A percentile compares a stretch with the other conserved stretches of the same genome.
Evolutionary conservation across 306 rosid species (phyloP).

Genomic region (Spatholobus suberectus): DNA sequence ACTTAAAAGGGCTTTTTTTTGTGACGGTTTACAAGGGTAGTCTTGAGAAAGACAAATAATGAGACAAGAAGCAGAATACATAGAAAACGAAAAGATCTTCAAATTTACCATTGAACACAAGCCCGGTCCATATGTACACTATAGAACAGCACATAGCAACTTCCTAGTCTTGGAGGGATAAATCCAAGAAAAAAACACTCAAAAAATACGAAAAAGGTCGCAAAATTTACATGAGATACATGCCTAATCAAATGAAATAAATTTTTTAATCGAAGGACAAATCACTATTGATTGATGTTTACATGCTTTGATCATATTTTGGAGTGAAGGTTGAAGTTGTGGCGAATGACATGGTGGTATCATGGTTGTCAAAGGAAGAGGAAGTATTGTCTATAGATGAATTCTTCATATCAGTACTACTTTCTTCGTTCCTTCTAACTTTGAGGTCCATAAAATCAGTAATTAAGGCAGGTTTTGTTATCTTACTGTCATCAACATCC

Average conservation of each 20-base stretch:
- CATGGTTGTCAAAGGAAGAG: slow-evolving; percentile 58
- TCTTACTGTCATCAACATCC: slow-evolving; percentile 48
- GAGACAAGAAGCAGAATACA: neutral
- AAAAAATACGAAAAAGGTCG: neutral
- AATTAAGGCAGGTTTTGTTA: slow-evolving; percentile 86
- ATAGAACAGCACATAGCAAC: slow-evolving; percentile 33
- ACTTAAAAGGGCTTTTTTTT: neutral
- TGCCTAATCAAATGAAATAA: slow-evolving; percentile 38
- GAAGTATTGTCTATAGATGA: slow-evolving; percentile 42
- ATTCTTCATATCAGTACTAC: slow-evolving; percentile 11
- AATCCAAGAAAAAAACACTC: neutral
- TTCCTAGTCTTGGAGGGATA: neutral
- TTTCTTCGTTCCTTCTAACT: slow-evolving; percentile 47
- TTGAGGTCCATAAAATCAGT: slow-evolving; percentile 90
- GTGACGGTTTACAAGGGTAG: neutral
- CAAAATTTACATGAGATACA: slow-evolving; percentile 46
- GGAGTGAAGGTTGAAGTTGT: slow-evolving; percentile 53
- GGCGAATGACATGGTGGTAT: slow-evolving; percentile 49
- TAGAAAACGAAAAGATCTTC: neutral
- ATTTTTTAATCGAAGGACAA: neutral
- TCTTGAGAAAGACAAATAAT: neutral
- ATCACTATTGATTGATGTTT: slow-evolving; percentile 24
- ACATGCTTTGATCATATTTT: slow-evolving; percentile 47
- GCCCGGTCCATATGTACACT: slow-evolving; percentile 40
- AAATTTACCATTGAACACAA: slow-evolving; percentile 34